Percentiles rank a stretch among this genome's conserved stretches.
Conservation (phyloP, 116 monocot genomes). For the Iris pallida region DNA sequence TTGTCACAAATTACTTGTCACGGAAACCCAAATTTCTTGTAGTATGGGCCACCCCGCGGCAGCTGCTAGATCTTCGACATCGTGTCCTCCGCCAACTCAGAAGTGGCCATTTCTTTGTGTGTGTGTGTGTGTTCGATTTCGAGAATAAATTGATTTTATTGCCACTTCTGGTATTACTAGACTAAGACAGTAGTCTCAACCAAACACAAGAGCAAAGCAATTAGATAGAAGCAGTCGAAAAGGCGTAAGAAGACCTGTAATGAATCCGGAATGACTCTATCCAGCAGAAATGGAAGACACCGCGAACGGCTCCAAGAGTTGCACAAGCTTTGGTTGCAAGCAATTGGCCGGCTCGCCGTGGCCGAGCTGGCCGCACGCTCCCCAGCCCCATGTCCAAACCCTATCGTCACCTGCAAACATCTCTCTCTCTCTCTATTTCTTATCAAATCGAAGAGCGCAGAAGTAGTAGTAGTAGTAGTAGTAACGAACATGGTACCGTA, state of each 20-base stretch:
- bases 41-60: too few species aligned
- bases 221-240: background rate
- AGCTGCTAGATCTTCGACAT: too few species aligned
- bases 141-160: too few species aligned
- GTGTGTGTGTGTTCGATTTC: too few species aligned
- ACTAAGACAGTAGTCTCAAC: too few species aligned
- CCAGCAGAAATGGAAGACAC: conserved; percentile 68
- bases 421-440: background rate
- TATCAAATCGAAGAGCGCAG: background rate
- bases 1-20: too few species aligned
- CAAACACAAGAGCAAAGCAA: background rate
- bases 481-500: background rate
- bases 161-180: too few species aligned
- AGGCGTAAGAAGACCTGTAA: conserved; percentile 46
- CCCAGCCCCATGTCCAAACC: conserved; percentile 77
- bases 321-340: conserved; percentile 49
- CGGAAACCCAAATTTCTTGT: too few species aligned
- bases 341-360: conserved; percentile 50
- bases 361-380: conserved; percentile 75
- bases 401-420: conserved; percentile 49
- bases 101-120: too few species aligned
- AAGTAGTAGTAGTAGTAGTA: background rate
- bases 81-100: too few species aligned
- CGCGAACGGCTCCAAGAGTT: conserved; percentile 31
- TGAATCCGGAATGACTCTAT: conserved; percentile 91